Base-by-base conservation (phyloP, 768 basidiomycete genomes). In the Melanogaster broomeanus region DNA sequence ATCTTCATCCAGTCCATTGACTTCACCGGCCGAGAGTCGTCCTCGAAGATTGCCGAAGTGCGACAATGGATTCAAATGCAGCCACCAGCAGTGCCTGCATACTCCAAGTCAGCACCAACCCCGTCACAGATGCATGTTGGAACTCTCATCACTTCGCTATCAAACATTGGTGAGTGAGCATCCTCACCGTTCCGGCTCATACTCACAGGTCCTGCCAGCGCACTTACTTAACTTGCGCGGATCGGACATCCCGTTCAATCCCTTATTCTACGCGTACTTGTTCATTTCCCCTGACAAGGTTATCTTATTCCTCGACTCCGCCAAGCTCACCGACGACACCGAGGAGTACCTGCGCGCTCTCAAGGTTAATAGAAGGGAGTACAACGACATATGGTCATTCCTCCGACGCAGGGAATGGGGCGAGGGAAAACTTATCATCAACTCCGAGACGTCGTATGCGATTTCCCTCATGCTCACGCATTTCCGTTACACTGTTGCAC, bases 191-290 rank as follows among this genome's bases (percentile, higher is more conserved):
- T 31, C 28, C 34, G 42, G 40, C 35, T 22, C 15, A 22, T 22
- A 19, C 30, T 57, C 28, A 52, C 42, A 60, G 28, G 45, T 49
- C 28, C 28, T 40, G 21, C 27, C 71, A 83, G 96, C 96, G 0
- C 97, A 92, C 74, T 61, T 90, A 3, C 75, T 98, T 30, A 98
- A 98, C 63, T 73, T 95, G 48, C 87, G 96, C 43, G 95, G 94
- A 31, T 79, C 82, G 3, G 95, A 98, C 61, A 86, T 98, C 42
- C 91, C 92, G 0, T 91, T 84, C 75, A 94, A 92, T 64, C 96
- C 96, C 0, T 80, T 98, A 9, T 96, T 97, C 74, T 89, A 88
- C 45, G 81, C 89, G 0, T 98, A 96, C 64, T 71, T 95, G 18
- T 90, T 86, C 60, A 77, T 98, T 35, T 79, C 84, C 4, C 64